These are phyloP conservation scores for Tolypocladium tropicale DNA, from an alignment of 2,329 filamentous ascomycete genomes.

Conservation along the genomic window DNA sequence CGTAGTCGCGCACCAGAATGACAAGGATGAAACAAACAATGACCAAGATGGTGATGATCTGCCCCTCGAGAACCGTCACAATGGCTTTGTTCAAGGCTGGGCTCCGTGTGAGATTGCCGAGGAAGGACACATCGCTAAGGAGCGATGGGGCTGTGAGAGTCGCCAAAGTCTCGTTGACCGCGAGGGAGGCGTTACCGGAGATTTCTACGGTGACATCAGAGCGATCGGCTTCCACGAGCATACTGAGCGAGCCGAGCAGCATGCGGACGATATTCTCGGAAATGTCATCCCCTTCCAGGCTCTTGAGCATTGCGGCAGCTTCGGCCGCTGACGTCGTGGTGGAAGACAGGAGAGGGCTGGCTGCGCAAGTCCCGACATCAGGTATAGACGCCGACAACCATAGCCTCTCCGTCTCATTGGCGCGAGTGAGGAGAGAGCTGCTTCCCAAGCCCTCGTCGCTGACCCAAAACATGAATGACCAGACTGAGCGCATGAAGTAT, in stretches of 20 bases:
- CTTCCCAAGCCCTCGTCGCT: conserved; percentile 61
- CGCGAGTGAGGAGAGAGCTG: conserved; percentile 14
- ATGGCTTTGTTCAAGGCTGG: conserved; percentile 66
- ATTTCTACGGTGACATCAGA: conserved; percentile 7
- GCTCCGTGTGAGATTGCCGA: conserved; percentile 56
- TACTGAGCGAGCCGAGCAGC: conserved; percentile 17
- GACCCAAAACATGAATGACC: conserved; percentile 91
- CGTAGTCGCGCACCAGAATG: conserved; percentile 93
- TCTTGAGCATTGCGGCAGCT: conserved; percentile 18
- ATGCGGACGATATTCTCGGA: conserved; percentile 21
- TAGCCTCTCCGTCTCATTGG: conserved; percentile 17
- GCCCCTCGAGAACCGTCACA: conserved; percentile 79
- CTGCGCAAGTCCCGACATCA: conserved; percentile 20
- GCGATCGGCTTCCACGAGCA: conserved; percentile 11
- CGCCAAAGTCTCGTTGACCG: conserved; percentile 1
- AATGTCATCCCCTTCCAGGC: conserved; percentile 18
- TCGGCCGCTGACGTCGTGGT: conserved; percentile 20
- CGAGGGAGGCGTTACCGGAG: conserved; percentile 7
- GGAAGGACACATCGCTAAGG: conserved; percentile 45
- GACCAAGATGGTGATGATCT: conserved; percentile 84
- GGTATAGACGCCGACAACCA: conserved; percentile 15
- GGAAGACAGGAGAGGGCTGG: conserved; percentile 21
- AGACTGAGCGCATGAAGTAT: conserved; percentile 82
- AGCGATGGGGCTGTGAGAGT: conserved; percentile 25
- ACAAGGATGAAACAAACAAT: conserved; percentile 94